Evolutionary conservation across 768 basidiomycete genomes (phyloP), one percentile per base, ranked within the genome.

Genomic region (Boletus subcaerulescens): DNA sequence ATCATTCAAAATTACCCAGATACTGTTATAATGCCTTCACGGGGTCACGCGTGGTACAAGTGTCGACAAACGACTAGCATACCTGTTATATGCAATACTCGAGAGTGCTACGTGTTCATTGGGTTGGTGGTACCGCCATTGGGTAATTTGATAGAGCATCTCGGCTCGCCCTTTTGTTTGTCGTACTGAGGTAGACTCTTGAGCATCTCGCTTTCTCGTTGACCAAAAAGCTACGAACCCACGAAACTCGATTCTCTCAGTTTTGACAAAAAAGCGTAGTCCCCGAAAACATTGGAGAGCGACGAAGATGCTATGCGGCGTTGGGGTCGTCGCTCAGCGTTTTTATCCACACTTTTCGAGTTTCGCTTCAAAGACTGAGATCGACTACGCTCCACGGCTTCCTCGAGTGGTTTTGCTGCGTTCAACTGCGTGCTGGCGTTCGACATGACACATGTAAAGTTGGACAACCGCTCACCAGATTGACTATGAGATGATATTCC

Each of bases 1-100:
- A 65, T 98, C 96, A 70, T 98, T 98, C 61, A 93, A 67, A 29
- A 94, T 80, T 2, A 96, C 76, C 96, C 96, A 98, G 3, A 96
- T 77, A 31, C 82, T 85, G 64, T 95, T 97, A 75, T 91, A 95
- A 68, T 96, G 94, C 48, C 91, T 94, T 44, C 15, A 54, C 18
- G 32, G 53, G 10, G 44, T 58, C 29, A 50, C 8, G 26, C 14
- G 3, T n/a, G n/a, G 20, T 35, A 41, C 36, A 20, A n/a, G 6
- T 38, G 17, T 15, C 14, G 52, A 36, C 45, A 26, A 18, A 39
- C 26, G 29, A 38, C 1, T 42, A 5, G 64, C 77, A 42, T 58
- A 89, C 88, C 80, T 82, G 54, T 90, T 89, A 61, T 93, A 93
- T 47, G 79, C 75, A 5, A 75, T 76, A 38, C 85, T 81, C 58